Conservation (phyloP, 768 basidiomycete species). For the Suillus occidentalis region DNA sequence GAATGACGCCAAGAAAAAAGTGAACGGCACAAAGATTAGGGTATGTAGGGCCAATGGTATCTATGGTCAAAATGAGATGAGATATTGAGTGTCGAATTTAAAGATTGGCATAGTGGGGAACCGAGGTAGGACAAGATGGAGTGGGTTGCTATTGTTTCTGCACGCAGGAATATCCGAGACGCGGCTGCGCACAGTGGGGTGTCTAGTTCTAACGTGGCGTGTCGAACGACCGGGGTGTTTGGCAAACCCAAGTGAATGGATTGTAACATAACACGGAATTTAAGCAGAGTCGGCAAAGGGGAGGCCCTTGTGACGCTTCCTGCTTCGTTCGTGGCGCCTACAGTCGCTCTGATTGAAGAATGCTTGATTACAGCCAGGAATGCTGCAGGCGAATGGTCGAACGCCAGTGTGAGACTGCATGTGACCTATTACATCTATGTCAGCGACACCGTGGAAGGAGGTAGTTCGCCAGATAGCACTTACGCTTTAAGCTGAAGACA, state of each 20-base stretch:
- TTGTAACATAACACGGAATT: neutral
- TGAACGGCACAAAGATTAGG: slow-evolving; percentile 5
- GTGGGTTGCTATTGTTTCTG: neutral
- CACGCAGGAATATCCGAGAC: neutral
- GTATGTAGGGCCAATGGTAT: slow-evolving; percentile 3
- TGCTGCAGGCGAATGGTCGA: slow-evolving; percentile 23
- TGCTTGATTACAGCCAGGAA: slow-evolving; percentile 27
- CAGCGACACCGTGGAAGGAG: neutral
- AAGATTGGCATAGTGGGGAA: neutral
- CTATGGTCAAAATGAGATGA: neutral
- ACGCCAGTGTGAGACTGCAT: slow-evolving; percentile 29
- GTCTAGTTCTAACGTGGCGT: neutral
- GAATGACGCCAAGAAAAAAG: neutral
- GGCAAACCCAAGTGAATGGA: neutral
- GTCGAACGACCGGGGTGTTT: neutral
- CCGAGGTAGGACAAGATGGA: neutral
- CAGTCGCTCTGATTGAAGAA: slow-evolving; percentile 35
- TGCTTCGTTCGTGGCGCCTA: slow-evolving; percentile 35
- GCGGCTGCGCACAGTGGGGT: neutral
- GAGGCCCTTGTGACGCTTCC: slow-evolving; percentile 29
- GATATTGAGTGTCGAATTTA: neutral
- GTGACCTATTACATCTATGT: slow-evolving; percentile 21
- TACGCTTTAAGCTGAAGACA: slow-evolving; percentile 32
- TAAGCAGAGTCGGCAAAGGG: slow-evolving; percentile 1
- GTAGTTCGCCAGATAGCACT: slow-evolving; percentile 6